Base-by-base conservation (phyloP, 2,329 filamentous ascomycete species). In the Colletotrichum tanaceti region DNA sequence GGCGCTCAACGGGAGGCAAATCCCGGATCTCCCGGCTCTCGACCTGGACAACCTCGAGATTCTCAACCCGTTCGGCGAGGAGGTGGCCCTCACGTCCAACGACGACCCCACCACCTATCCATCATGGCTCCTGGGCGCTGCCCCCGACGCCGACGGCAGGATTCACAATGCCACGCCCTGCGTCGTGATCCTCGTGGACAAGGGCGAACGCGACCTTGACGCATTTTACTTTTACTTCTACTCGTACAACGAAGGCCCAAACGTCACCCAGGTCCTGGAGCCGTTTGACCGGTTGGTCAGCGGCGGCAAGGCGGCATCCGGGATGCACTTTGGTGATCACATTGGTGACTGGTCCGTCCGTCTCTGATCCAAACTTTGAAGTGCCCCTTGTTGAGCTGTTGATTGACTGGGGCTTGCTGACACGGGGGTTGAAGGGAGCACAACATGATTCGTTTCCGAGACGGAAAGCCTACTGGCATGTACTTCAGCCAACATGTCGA, bases 221-320 rank as follows among this genome's bases (percentile, higher is more conserved):
- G 77, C 75, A 0, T 79, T 79, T 11, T 79, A 75, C 63, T 79
- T 79, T 46, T 79, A 79, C 28, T 79, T 79, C 18, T 79, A 79
- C 57, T 78, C 77, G 0, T 79, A 74, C 28, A 75, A 79, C 1
- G 73, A 75, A 35, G 77, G 77, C 0, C 72, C 75, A 0, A 78
- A 78, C 20, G 72, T 77, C 60, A 77, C 75, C 0, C 77, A 78
- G 43, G 76, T 79, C 0, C 16, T 78, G 32, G 74, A 76, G 32
- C 77, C 77, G 0, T 39, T 79, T 6, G 65, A 77, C 2, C 63
- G 67, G 0, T 14, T 77, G 0, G 28, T 77, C 1, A 70, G 73
- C 10, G 72, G 70, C 11, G 49, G 49, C 24, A 52, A 72, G 35
- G 62, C 60, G 0, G 55, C 52, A 0, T 60, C 70, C 0, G 76